A percentile compares a stretch with the other conserved stretches of the same genome.
These are phyloP conservation scores for Cenchrus purpureus DNA, from an alignment of 176 grass and related monocot genomes.

Conservation along the genomic window DNA sequence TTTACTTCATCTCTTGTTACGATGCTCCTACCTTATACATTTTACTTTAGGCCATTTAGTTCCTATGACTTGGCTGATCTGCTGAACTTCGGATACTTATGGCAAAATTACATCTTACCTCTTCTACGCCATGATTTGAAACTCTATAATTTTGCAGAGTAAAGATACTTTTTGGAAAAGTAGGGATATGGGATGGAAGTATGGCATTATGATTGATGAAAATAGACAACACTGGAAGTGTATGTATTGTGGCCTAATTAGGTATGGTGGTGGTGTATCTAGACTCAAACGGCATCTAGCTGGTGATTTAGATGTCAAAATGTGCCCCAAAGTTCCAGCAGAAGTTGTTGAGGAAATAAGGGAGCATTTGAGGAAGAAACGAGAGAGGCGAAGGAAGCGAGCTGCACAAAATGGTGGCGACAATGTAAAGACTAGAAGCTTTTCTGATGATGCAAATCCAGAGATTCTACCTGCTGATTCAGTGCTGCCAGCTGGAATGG, in stretches of 20 bases:
- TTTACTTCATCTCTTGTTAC: conserved; percentile 18
- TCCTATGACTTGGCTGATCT: conserved; percentile 37
- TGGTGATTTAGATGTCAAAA: conserved; percentile 82
- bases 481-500: conserved; percentile 25
- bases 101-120: conserved; percentile 22
- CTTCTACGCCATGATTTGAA: conserved; percentile 21
- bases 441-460: conserved; percentile 27
- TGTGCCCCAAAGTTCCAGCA: conserved; percentile 82
- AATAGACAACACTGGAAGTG: conserved; percentile 87
- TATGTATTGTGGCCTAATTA: conserved; percentile 79
- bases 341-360: conserved; percentile 64
- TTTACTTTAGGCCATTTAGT: conserved; percentile 38
- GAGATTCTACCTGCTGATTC: conserved; percentile 40
- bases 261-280: conserved; percentile 91
- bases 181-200: conserved; percentile 78
- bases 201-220: conserved; percentile 76
- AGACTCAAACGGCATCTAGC: conserved; percentile 90
- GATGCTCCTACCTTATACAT: not conserved
- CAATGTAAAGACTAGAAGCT: conserved; percentile 38
- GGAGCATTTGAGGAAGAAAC: conserved; percentile 67
- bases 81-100: conserved; percentile 33
- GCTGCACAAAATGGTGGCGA: conserved; percentile 35
- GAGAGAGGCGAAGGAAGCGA: conserved; percentile 50
- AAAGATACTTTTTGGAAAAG: conserved; percentile 62
- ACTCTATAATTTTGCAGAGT: conserved; percentile 42